These are phyloP conservation scores for Diaporthe sp. DNA, from an alignment of 2,329 filamentous ascomycete genomes.

Conservation along the genomic window DNA sequence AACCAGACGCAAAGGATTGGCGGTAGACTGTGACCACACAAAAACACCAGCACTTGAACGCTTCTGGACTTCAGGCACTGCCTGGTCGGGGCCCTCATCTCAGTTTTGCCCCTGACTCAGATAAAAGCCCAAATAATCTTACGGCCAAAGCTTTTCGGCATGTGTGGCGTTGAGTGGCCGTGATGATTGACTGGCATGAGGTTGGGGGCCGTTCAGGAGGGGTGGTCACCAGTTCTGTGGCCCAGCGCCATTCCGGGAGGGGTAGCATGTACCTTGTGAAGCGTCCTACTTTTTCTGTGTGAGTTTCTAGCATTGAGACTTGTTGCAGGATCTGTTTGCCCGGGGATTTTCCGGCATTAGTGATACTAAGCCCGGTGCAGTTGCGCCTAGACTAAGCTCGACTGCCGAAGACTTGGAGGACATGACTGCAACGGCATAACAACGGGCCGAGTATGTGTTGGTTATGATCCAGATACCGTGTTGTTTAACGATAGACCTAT, in stretches of 20 bases:
- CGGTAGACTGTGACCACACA: not conserved
- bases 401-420: too few relatives aligned
- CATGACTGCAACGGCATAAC: too few relatives aligned
- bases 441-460: too few relatives aligned
- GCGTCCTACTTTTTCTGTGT: not conserved
- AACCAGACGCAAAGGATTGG: not conserved
- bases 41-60: not conserved
- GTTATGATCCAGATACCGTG: too few relatives aligned
- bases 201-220: constrained; percentile 5
- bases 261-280: not conserved
- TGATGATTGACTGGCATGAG: not conserved
- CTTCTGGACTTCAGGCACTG: not conserved
- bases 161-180: not conserved
- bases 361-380: too few relatives aligned
- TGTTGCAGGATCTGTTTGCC: too few relatives aligned
- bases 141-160: not conserved
- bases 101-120: constrained; percentile 4
- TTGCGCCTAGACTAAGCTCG: too few relatives aligned
- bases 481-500: too few relatives aligned
- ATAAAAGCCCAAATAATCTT: not conserved
- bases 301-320: too few relatives aligned
- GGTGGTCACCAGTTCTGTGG: not conserved
- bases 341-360: too few relatives aligned
- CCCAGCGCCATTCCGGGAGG: not conserved
- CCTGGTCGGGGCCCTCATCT: not conserved